These are phyloP conservation scores for Talaromyces stipitatus DNA, from an alignment of 495 filamentous ascomycete genomes.

Conservation along the genomic window DNA sequence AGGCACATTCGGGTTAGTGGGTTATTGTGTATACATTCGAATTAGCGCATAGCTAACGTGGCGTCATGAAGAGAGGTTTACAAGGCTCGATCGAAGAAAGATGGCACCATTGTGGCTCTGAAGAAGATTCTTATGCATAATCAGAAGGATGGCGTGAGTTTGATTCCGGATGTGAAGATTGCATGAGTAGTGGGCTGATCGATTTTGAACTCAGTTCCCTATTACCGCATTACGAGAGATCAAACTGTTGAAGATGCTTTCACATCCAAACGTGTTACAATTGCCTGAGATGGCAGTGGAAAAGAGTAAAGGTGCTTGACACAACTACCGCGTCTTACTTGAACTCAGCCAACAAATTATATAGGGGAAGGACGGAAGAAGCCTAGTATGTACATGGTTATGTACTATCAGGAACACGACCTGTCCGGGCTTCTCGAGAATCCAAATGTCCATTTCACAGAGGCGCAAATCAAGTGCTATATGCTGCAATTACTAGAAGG, in stretches of 20 bases:
- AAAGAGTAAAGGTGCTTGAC: slow-evolving; percentile 51
- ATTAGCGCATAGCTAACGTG: not conserved
- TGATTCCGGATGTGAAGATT: not conserved
- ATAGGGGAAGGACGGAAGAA: slow-evolving; percentile 69
- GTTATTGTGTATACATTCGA: not conserved
- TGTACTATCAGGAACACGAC: slow-evolving; percentile 98
- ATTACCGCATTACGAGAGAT: slow-evolving; percentile 97
- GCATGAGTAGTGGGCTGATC: slow-evolving; percentile 5
- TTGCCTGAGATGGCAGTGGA: slow-evolving; percentile 97
- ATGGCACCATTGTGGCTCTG: slow-evolving; percentile 67
- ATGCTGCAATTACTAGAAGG: slow-evolving; percentile 90
- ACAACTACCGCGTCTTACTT: slow-evolving; percentile 6
- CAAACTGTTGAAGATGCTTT: slow-evolving; percentile 90
- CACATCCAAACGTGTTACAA: slow-evolving; percentile 78
- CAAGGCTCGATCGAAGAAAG: slow-evolving; percentile 71
- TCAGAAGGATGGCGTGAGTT: slow-evolving; percentile 80
- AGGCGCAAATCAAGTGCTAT: slow-evolving; percentile 96
- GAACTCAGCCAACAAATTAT: not conserved
- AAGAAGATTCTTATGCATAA: slow-evolving; percentile 98
- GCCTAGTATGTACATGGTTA: slow-evolving; percentile 96
- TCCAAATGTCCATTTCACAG: slow-evolving; percentile 74
- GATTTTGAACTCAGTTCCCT: slow-evolving; percentile 57
- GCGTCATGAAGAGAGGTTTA: slow-evolving; percentile 66
- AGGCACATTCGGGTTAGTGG: slow-evolving; percentile 83
- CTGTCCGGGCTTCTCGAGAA: slow-evolving; percentile 94